Evolutionary conservation across 257 asterid genomes (phyloP).

Genomic region (Capsicum baccatum): DNA sequence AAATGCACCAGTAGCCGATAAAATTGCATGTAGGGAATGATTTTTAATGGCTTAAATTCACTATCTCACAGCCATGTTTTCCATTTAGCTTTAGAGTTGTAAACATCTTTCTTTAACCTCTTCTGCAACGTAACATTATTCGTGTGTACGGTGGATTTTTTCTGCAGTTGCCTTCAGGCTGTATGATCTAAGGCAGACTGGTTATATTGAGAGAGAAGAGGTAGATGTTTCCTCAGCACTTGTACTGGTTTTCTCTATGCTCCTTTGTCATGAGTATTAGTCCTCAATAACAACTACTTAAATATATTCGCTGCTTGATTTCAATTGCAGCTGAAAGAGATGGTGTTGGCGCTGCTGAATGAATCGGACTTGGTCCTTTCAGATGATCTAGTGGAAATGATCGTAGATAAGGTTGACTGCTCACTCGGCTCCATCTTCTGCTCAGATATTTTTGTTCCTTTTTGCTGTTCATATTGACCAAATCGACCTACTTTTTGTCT

Average conservation of each 20-base stretch:
- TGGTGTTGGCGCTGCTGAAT: constrained; percentile 84
- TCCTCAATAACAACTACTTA: not conserved
- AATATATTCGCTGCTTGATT: not conserved
- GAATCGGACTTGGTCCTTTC: constrained; percentile 88
- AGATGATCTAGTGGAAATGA: constrained; percentile 69
- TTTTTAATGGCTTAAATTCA: not conserved
- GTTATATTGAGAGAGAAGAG: constrained; percentile 83
- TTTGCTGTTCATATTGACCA: not conserved
- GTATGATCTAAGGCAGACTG: constrained; percentile 82
- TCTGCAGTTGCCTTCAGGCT: constrained; percentile 79
- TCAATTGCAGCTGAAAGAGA: constrained; percentile 70
- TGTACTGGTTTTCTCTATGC: not conserved
- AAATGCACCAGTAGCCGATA: constrained; percentile 61
- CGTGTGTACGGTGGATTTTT: not conserved
- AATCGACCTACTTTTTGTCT: not conserved
- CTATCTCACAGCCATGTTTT: not conserved
- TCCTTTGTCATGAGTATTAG: constrained; percentile 6
- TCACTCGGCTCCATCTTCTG: constrained; percentile 6
- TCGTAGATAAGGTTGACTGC: constrained; percentile 70
- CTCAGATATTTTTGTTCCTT: not conserved
- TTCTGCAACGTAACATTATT: not conserved
- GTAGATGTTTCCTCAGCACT: constrained; percentile 34
- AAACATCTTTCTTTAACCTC: not conserved
- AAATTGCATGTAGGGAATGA: constrained; percentile 63
- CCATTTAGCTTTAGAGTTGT: not conserved